A percentile compares a stretch with the other conserved stretches of the same genome.
phyloP scores from a whole-genome alignment of 2,329 filamentous ascomycete genomes.

The Cercospora citrullina region DNA sequence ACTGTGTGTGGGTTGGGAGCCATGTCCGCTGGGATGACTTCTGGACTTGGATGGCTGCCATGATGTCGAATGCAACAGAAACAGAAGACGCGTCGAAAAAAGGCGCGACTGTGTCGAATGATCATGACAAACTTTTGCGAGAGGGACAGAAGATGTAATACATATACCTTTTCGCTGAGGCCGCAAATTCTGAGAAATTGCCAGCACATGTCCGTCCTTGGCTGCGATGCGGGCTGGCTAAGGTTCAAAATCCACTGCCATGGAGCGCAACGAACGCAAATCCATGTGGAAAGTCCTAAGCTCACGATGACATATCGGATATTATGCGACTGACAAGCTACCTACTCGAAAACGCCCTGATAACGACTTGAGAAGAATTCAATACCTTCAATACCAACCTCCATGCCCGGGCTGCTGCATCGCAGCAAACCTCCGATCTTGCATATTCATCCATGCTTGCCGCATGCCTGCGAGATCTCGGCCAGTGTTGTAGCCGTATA shows the following conservation, averaged over 20 bases:
- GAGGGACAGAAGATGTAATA: background rate
- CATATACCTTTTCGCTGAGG: background rate
- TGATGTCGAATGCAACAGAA: background rate
- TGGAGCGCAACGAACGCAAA: background rate
- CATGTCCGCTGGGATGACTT: background rate
- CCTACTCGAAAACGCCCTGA: background rate
- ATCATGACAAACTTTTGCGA: background rate
- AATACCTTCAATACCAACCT: constrained; percentile 1
- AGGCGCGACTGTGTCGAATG: background rate
- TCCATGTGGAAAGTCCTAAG: background rate
- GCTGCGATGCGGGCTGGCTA: background rate
- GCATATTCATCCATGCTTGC: constrained; percentile 9
- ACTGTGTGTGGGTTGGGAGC: background rate
- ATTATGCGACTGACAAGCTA: background rate
- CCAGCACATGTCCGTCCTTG: background rate
- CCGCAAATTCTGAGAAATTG: background rate
- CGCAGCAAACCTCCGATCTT: background rate
- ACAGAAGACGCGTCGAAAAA: background rate
- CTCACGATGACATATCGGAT: background rate
- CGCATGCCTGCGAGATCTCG: background rate
- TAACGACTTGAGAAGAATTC: background rate
- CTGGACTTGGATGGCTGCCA: background rate
- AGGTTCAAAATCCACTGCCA: background rate
- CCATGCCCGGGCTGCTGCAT: background rate
- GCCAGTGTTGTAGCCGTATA: constrained; percentile 5